phyloP scores from a whole-genome alignment of 257 asterid species.

The Solanum ossicruentum region DNA sequence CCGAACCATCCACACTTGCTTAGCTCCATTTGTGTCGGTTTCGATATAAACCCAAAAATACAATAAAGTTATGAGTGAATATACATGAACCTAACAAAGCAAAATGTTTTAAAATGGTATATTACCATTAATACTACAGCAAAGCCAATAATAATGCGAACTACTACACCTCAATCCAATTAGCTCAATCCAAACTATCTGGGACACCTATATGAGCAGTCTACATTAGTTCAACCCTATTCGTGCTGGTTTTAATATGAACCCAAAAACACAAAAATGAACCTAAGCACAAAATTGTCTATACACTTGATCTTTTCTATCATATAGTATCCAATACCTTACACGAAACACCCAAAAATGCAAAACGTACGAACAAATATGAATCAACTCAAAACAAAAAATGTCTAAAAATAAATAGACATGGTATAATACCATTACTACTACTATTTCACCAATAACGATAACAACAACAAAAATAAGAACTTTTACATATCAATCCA shows the following conservation, averaged over 20 bases:
- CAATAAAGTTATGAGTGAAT: not conserved
- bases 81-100: not conserved
- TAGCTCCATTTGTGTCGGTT: not conserved
- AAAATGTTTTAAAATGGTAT: not conserved
- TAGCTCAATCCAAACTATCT: not conserved
- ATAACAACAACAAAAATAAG: not conserved
- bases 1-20: not conserved
- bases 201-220: not conserved
- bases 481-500: not conserved
- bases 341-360: not conserved
- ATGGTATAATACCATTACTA: not conserved
- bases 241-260: not conserved
- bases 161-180: not conserved
- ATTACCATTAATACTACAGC: not conserved
- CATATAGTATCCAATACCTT: too few species aligned
- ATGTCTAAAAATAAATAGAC: not conserved
- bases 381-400: not conserved
- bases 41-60: not conserved
- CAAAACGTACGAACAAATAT: too few species aligned
- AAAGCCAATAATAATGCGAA: not conserved
- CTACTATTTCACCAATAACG: not conserved
- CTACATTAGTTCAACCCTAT: not conserved
- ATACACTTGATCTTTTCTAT: too few species aligned
- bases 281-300: too few species aligned
- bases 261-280: not conserved